A percentile compares a stretch with the other conserved stretches of the same genome.
phyloP scores from a whole-genome alignment of 371 early-diverging fungal species.

The Mortierella sp. region DNA sequence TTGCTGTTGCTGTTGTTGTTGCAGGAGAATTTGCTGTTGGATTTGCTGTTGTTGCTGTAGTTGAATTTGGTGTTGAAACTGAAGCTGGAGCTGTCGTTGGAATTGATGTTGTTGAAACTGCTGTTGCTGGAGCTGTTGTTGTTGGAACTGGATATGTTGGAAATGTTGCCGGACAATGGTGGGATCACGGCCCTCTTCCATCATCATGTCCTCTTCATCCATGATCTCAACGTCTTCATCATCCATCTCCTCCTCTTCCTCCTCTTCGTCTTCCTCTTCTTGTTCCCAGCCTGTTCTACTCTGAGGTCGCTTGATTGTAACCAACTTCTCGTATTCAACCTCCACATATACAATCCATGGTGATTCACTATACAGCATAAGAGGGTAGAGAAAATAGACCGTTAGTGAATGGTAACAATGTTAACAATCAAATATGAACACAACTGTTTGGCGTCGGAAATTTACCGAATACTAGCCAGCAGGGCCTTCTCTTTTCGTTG shows the following conservation, averaged over 20 bases:
- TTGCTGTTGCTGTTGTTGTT: slow-evolving; percentile 1
- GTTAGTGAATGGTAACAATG: background rate
- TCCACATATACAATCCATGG: slow-evolving; percentile 55
- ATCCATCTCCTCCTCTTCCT: slow-evolving; percentile 31
- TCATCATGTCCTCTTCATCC: slow-evolving; percentile 44
- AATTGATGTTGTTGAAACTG: slow-evolving; percentile 8
- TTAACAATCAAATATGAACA: background rate
- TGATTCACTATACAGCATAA: slow-evolving; percentile 33
- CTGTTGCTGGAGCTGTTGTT: slow-evolving; percentile 10
- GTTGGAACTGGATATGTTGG: slow-evolving; percentile 6
- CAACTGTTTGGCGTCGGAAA: background rate
- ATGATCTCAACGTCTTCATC: slow-evolving; percentile 32
- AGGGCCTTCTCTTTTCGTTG: slow-evolving; percentile 52
- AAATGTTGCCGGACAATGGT: background rate
- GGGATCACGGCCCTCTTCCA: slow-evolving; percentile 30
- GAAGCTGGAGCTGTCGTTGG: slow-evolving; percentile 15
- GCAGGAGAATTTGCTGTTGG: slow-evolving; percentile 5
- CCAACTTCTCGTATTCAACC: slow-evolving; percentile 51
- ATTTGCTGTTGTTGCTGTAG: slow-evolving; percentile 37
- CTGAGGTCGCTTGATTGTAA: slow-evolving; percentile 49
- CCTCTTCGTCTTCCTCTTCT: slow-evolving; percentile 49
- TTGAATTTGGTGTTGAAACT: slow-evolving; percentile 26
- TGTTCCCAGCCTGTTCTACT: slow-evolving; percentile 50
- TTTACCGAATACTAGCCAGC: slow-evolving; percentile 53
- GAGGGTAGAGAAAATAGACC: background rate